Evolutionary conservation across 805 yeast genomes (phyloP).

Genomic region (Scheffersomyces stipitis): DNA sequence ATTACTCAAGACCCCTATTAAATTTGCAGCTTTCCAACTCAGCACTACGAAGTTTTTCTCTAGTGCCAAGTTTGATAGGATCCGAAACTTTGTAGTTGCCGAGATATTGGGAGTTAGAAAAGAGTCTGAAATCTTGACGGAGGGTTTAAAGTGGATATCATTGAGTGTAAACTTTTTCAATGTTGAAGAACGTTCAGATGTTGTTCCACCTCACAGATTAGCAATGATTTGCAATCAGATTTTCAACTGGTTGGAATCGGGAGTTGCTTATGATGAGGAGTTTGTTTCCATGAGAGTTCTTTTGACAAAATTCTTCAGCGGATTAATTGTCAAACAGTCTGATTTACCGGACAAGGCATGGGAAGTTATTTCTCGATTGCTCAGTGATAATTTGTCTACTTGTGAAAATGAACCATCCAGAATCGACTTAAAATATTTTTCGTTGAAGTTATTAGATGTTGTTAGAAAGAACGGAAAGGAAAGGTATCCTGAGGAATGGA

Average conservation of each 20-base stretch:
- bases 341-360: conserved; percentile 32
- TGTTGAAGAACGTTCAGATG: conserved; percentile 28
- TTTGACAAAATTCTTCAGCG: conserved; percentile 46
- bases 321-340: conserved; percentile 12
- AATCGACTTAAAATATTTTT: conserved; percentile 45
- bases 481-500: conserved; percentile 30
- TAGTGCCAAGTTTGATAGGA: conserved; percentile 43
- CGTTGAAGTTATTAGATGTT: conserved; percentile 39
- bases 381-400: conserved; percentile 46
- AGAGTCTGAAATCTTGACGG: conserved; percentile 34
- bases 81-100: conserved; percentile 62
- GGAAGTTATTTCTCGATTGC: conserved; percentile 36
- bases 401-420: conserved; percentile 37
- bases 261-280: conserved; percentile 54
- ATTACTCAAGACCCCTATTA: conserved; percentile 31
- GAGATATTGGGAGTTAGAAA: conserved; percentile 58
- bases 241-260: conserved; percentile 60
- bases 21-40: conserved; percentile 24
- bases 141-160: conserved; percentile 49
- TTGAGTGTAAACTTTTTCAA: conserved; percentile 45
- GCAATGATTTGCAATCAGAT: conserved; percentile 59
- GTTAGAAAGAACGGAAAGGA: conserved; percentile 6
- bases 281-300: conserved; percentile 54
- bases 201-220: conserved; percentile 64
- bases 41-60: conserved; percentile 39